Percentiles rank a stretch among this genome's conserved stretches.
phyloP scores from a whole-genome alignment of 2,329 filamentous ascomycete species.

The Aspergillus chevalieri region DNA sequence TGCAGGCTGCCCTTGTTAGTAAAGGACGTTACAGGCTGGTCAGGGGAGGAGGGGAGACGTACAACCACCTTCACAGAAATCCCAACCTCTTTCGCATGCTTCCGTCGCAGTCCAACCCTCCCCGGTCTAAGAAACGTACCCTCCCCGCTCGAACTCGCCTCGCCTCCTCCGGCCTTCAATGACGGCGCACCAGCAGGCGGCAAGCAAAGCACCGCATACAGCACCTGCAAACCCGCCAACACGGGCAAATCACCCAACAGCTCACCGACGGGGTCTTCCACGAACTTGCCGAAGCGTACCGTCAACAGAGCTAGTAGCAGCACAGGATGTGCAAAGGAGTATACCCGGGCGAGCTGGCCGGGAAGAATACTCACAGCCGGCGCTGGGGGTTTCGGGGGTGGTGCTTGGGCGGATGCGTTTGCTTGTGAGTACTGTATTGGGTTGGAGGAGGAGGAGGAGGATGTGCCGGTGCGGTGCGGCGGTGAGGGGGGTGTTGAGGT shows the following conservation, averaged over 20 bases:
- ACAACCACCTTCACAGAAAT: constrained; percentile 23
- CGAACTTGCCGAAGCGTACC: constrained; percentile 59
- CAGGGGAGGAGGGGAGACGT: constrained; percentile 2
- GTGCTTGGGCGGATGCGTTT: constrained; percentile 26
- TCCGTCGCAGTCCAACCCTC: constrained; percentile 4
- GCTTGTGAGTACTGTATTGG: constrained; percentile 6
- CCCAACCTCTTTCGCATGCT: constrained; percentile 1
- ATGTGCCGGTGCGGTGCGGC: not conserved
- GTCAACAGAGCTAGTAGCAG: constrained; percentile 61
- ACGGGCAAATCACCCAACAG: constrained; percentile 58
- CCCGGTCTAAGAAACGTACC: not conserved
- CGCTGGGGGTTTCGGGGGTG: constrained; percentile 19
- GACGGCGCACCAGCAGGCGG: constrained; percentile 42
- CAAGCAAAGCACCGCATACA: constrained; percentile 54
- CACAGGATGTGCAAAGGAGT: constrained; percentile 62
- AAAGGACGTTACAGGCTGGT: not conserved
- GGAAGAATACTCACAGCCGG: constrained; percentile 44
- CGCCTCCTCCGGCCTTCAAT: constrained; percentile 4
- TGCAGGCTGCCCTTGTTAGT: constrained; percentile 49
- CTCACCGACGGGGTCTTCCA: constrained; percentile 62
- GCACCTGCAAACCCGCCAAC: constrained; percentile 58
- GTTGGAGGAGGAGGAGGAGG: not conserved
- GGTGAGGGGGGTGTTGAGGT: constrained; percentile 7
- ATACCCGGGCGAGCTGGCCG: constrained; percentile 45
- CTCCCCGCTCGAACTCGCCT: not conserved